Base-by-base conservation (phyloP, 768 basidiomycete species). In the Pilatotrama ljubarskyi region DNA sequence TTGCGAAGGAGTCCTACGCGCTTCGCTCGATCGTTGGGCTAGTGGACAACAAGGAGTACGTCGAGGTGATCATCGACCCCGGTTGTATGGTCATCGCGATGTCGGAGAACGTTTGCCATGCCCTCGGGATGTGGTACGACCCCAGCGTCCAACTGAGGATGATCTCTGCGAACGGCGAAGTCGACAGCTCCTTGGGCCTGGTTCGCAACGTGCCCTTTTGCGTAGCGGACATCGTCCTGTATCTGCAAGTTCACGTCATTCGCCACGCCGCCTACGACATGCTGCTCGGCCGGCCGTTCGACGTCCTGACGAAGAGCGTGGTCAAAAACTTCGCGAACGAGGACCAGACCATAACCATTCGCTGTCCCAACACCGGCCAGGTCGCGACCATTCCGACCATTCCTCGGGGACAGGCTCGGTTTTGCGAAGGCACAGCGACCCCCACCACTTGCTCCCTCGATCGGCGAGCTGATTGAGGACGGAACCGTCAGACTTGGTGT, bases 21-120 rank as follows among this genome's bases (percentile, higher is more conserved):
- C 55, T 66, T 20, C 58, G 63, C 4, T 52, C 59, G 15, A 44
- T 66, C 8, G 25, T 55, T 3, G 35, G 50, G 35, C n/a, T 51
- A n/a, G 48, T 66, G 4, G 57, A 64, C 46, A 55, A 55, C 38
- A 53, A 56, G 36, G 56, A 52, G 36, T 35, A 26, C 1, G 43
- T 66, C 55, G 65, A 66, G 24, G 40, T 24, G 18, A 66, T 68
- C 51, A 3, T 62, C 17, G 67, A 68, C 46, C 58, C 46, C 10
- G 65, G 29, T 32, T 32, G 29, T 32, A 32, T 32, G 29, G 29
- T 32, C 29, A 32, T 32, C 29, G 29, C 29, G 65, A 68, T 68
- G 64, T 64, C 67, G 1, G 63, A 66, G 41, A 48, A 41, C 8
- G 43, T 66, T 32, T 64, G 59, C 22, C 42, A 55, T 29, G 44